A percentile compares a stretch with the other conserved stretches of the same genome.
Evolutionary conservation across 371 early-diverging fungal species (phyloP).

Genomic region (Mortierella sp.): DNA sequence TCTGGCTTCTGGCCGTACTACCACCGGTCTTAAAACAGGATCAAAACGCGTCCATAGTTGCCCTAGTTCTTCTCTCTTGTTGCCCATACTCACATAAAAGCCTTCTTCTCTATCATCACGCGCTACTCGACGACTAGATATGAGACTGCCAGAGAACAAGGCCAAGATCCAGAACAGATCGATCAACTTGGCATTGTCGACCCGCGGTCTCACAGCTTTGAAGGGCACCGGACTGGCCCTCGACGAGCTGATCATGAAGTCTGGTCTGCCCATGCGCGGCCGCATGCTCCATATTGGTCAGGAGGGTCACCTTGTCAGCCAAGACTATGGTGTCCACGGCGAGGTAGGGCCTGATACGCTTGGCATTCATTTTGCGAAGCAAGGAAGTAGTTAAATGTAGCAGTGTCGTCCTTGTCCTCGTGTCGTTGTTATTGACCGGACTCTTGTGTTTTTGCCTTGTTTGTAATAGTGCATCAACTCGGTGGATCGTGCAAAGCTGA

Average conservation of each 20-base stretch:
- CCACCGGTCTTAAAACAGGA: no score
- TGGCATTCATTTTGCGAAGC: no score
- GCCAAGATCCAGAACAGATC: conserved; percentile 78
- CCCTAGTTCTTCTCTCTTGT: no score
- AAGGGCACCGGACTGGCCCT: conserved; percentile 75
- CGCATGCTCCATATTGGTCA: conserved; percentile 89
- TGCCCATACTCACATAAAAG: neutral
- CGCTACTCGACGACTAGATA: conserved; percentile 60
- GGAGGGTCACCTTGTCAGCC: conserved; percentile 80
- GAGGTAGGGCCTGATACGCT: conserved; percentile 69
- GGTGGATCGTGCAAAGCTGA: conserved; percentile 88
- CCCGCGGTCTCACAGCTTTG: conserved; percentile 90
- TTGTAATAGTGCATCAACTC: conserved; percentile 89
- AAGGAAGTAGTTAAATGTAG: no score
- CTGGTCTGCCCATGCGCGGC: conserved; percentile 93
- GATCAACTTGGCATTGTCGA: conserved; percentile 95
- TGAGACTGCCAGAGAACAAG: conserved; percentile 74
- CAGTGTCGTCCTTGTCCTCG: neutral
- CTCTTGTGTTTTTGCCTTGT: neutral
- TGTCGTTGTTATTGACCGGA: neutral
- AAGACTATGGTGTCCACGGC: conserved; percentile 90
- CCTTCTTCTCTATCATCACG: neutral
- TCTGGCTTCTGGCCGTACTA: no score
- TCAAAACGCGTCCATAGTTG: no score
- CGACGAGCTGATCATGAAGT: conserved; percentile 74